A percentile compares a stretch with the other conserved stretches of the same genome.
Conservation (phyloP, 441 rosid genomes). For the Erysimum cheiri region DNA sequence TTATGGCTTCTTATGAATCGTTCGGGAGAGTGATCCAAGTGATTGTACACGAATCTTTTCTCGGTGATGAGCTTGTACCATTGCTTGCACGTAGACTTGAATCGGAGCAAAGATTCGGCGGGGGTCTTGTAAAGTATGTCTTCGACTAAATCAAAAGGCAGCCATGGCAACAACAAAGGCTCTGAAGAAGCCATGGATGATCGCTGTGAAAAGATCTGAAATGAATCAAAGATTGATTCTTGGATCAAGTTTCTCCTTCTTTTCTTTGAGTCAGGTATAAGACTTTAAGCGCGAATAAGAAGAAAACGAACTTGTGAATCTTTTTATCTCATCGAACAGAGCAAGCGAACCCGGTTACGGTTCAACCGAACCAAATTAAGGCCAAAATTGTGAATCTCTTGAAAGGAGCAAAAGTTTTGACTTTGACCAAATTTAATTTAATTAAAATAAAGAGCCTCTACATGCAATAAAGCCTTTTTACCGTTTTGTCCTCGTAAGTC, state of each 20-base stretch:
- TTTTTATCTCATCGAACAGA: background rate
- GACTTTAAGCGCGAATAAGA: background rate
- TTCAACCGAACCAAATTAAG: background rate
- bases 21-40: background rate
- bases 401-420: background rate
- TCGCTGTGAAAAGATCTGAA: background rate
- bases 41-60: background rate
- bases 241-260: background rate
- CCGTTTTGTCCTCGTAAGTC: slow-evolving; percentile 19
- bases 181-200: background rate
- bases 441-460: background rate
- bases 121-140: background rate
- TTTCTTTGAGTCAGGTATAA: background rate
- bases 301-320: background rate
- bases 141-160: background rate
- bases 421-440: background rate
- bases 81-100: slow-evolving; percentile 11
- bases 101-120: slow-evolving; percentile 4
- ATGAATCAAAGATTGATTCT: background rate
- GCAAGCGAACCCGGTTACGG: background rate
- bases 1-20: background rate
- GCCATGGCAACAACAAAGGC: background rate
- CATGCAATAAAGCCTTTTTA: background rate
- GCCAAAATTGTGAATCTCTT: background rate
- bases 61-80: background rate